Conservation (phyloP, 2,329 filamentous ascomycete species). For the Teratosphaeriaceae sp. region DNA sequence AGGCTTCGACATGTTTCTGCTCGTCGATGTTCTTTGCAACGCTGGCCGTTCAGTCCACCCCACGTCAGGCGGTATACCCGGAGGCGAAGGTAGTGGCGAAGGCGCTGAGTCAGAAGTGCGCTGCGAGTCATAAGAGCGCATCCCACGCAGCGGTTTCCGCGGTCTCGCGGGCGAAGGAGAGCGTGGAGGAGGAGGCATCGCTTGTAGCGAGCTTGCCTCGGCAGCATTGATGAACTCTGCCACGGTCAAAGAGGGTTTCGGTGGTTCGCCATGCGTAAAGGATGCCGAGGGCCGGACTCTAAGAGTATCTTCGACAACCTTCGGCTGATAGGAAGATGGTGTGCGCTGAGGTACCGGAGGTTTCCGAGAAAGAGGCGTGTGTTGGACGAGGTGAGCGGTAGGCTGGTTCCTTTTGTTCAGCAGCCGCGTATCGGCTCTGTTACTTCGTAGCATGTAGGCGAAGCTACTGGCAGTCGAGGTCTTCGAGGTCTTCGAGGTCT, state of each 20-base stretch:
- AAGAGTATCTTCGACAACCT: conserved; percentile 24
- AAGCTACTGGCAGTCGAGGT: conserved; percentile 22
- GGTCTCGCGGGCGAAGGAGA: neutral
- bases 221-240: conserved; percentile 3
- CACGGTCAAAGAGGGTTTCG: neutral
- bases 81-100: neutral
- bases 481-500: conserved; percentile 13
- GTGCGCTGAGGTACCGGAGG: conserved; percentile 9
- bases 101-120: neutral
- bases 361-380: conserved; percentile 1
- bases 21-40: neutral
- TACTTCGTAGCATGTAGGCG: conserved; percentile 17
- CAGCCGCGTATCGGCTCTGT: conserved; percentile 18
- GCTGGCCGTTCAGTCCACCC: conserved; percentile 2
- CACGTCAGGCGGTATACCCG: neutral
- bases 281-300: too few relatives aligned
- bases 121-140: neutral
- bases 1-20: neutral
- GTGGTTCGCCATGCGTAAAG: too few relatives aligned
- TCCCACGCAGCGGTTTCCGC: neutral
- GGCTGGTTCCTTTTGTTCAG: conserved; percentile 25
- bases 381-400: conserved; percentile 18
- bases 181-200: neutral
- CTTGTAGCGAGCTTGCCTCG: neutral
- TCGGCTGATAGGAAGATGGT: conserved; percentile 22